Conservation (phyloP, 352 stramenopile genomes). For the Globisporangium heterothallicum region DNA sequence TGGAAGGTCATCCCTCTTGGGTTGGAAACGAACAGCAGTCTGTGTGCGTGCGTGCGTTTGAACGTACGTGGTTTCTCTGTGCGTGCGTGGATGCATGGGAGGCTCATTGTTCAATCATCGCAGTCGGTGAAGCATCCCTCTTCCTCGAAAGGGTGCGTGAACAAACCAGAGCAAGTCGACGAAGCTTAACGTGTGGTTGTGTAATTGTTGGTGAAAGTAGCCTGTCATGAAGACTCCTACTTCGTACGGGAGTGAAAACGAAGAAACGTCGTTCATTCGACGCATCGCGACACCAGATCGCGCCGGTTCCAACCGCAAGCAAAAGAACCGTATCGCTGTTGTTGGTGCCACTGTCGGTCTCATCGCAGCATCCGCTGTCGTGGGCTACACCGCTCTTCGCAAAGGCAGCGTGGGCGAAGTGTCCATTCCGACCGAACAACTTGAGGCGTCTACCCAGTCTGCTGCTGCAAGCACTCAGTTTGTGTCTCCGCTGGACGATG, state of each 20-base stretch:
- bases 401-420: background rate
- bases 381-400: conserved; percentile 36
- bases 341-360: conserved; percentile 32
- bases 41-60: no score
- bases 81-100: no score
- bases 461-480: conserved; percentile 24
- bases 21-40: background rate
- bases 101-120: conserved; percentile 35
- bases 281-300: background rate
- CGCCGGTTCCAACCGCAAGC: conserved; percentile 22
- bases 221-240: conserved; percentile 45
- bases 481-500: conserved; percentile 24
- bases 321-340: conserved; percentile 40
- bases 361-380: conserved; percentile 29
- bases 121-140: conserved; percentile 20
- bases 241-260: conserved; percentile 27
- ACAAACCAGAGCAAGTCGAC: conserved; percentile 1
- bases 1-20: background rate
- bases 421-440: conserved; percentile 18
- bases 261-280: background rate
- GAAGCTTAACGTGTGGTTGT: background rate
- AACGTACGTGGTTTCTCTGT: no score
- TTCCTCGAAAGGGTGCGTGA: conserved; percentile 2
- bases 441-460: conserved; percentile 21
- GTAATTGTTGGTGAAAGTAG: background rate